These are phyloP conservation scores for Coemansia sp. DNA, from an alignment of 192 early-diverging fungal species.

Conservation along the genomic window DNA sequence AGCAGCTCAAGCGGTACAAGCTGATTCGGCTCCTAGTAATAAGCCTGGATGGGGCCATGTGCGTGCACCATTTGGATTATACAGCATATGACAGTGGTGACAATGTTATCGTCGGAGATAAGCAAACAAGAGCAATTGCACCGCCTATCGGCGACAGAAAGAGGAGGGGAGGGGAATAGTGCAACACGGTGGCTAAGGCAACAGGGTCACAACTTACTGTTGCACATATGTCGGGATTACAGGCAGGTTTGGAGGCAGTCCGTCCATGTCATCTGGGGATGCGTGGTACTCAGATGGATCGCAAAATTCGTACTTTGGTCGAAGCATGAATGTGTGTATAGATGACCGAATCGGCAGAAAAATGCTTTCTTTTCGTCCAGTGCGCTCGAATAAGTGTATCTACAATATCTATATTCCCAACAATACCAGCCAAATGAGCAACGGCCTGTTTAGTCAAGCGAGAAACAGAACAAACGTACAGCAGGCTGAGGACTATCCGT, in stretches of 20 bases:
- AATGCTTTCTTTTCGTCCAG: conserved; percentile 8
- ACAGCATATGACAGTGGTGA: not conserved
- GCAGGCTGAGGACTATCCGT: not conserved
- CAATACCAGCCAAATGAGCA: not conserved
- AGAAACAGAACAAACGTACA: not conserved
- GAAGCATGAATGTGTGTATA: conserved; percentile 33
- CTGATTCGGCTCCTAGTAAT: not conserved
- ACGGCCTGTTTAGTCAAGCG: not conserved
- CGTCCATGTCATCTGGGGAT: conserved; percentile 34
- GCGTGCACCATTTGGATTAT: not conserved
- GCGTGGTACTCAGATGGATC: conserved; percentile 47
- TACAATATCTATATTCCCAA: conserved; percentile 2
- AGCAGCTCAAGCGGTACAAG: not conserved
- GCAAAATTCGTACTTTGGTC: conserved; percentile 52
- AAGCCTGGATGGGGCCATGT: not conserved
- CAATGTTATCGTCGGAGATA: not conserved
- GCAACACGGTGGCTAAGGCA: conserved; percentile 7
- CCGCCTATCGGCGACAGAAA: not conserved
- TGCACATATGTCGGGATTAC: conserved; percentile 46
- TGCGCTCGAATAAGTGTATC: not conserved
- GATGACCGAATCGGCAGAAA: not conserved
- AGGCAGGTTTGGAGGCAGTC: conserved; percentile 36
- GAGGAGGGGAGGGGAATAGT: conserved; percentile 1
- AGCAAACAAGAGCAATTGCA: not conserved
- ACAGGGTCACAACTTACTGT: conserved; percentile 35